Evolutionary conservation across 257 asterid genomes (phyloP).

Genomic region (Orobanche coerulescens): DNA sequence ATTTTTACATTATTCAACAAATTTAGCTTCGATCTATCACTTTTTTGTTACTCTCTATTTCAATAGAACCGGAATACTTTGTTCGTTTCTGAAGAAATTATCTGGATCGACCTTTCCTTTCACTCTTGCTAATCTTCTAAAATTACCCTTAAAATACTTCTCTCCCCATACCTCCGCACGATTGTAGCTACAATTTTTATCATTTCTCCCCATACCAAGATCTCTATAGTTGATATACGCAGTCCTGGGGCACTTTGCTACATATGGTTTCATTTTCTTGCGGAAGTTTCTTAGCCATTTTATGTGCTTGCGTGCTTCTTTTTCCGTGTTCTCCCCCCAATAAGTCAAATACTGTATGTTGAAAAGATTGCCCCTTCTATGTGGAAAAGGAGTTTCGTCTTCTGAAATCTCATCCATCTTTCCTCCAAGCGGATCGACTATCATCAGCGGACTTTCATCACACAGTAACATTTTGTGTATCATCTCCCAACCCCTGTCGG

Average conservation of each 20-base stretch:
- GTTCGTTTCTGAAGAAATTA: constrained; percentile 28
- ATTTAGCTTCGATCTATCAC: too few species aligned
- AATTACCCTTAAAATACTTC: constrained; percentile 29
- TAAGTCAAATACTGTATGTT: constrained; percentile 19
- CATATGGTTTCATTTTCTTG: constrained; percentile 25
- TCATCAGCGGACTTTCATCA: constrained; percentile 9
- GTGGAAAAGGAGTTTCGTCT: constrained; percentile 25
- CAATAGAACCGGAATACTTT: constrained; percentile 23
- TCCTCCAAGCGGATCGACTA: constrained; percentile 29
- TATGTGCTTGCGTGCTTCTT: constrained; percentile 10
- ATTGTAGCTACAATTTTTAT: constrained; percentile 18
- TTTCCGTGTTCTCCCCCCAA: constrained; percentile 18
- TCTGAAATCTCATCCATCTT: constrained; percentile 25
- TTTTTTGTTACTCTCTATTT: not conserved
- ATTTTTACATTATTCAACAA: too few species aligned
- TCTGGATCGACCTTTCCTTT: constrained; percentile 28
- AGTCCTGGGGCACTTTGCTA: constrained; percentile 22
- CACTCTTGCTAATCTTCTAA: constrained; percentile 23
- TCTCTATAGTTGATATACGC: constrained; percentile 26
- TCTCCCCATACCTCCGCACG: constrained; percentile 27
- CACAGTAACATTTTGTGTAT: constrained; percentile 13
- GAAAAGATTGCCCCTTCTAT: constrained; percentile 29
- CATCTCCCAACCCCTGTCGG: constrained; percentile 21
- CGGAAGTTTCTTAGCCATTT: constrained; percentile 24
- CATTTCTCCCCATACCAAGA: constrained; percentile 27